Percentiles rank a stretch among this genome's conserved stretches.
Conservation (phyloP, 106 monocot genomes). For the Apostasia shenzhenica region DNA sequence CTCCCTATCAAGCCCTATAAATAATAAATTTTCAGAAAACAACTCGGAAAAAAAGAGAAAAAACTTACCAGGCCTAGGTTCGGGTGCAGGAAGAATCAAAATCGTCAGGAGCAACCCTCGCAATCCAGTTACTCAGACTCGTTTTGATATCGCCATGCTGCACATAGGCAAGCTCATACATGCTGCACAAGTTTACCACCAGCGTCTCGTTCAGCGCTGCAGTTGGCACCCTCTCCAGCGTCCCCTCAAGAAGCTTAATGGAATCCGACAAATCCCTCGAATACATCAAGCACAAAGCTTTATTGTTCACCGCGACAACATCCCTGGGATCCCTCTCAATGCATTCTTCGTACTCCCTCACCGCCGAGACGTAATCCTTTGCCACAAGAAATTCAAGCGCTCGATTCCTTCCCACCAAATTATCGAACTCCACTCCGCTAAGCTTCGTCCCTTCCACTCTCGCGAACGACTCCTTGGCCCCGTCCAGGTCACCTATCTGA, state of each 20-base stretch:
- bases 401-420: conserved; percentile 58
- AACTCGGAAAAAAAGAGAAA: too few species aligned
- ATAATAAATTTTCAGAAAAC: too few species aligned
- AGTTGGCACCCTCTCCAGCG: conserved; percentile 87
- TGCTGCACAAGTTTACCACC: conserved; percentile 83
- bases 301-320: conserved; percentile 84
- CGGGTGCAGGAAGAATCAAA: conserved; percentile 88
- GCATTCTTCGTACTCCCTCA: conserved; percentile 91
- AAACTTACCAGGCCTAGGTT: conserved; percentile 24
- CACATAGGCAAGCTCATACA: conserved; percentile 96
- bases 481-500: conserved; percentile 90
- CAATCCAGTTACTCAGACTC: conserved; percentile 78
- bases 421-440: conserved; percentile 21
- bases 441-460: conserved; percentile 33
- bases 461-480: conserved; percentile 39
- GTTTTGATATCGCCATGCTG: conserved; percentile 81
- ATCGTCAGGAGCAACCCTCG: conserved; percentile 81
- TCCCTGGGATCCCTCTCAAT: conserved; percentile 74
- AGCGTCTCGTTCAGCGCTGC: conserved; percentile 75
- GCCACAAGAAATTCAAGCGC: conserved; percentile 53
- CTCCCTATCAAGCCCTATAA: too few species aligned
- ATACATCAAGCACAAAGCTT: conserved; percentile 89
- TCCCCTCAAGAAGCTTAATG: conserved; percentile 82
- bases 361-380: conserved; percentile 71
- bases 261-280: conserved; percentile 84